A percentile compares a stretch with the other conserved stretches of the same genome.
phyloP scores from a whole-genome alignment of 2,329 filamentous ascomycete genomes.

The Samsoniella hepiali region DNA sequence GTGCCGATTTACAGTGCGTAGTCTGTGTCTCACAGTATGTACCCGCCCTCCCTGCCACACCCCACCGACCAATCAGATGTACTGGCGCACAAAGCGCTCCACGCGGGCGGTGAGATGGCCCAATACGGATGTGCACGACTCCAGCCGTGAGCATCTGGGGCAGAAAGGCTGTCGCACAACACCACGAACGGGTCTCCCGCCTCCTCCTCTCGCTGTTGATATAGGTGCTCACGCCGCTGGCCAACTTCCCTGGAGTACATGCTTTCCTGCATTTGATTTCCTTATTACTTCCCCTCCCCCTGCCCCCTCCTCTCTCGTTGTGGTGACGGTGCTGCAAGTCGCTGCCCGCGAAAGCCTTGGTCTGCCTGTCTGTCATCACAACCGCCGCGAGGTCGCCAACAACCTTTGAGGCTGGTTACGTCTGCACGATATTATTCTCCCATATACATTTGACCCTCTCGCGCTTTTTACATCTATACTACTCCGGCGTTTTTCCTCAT shows the following conservation, averaged over 20 bases:
- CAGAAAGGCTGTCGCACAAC: constrained; percentile 20
- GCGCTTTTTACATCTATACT: not conserved
- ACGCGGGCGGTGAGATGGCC: constrained; percentile 21
- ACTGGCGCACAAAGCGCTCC: constrained; percentile 1
- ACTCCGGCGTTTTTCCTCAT: not conserved
- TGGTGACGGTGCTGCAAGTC: not conserved
- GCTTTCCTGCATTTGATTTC: not conserved
- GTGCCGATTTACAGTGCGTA: not conserved
- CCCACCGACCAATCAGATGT: constrained; percentile 16
- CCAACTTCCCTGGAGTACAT: not conserved
- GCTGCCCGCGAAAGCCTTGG: not conserved
- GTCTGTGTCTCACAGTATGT: not conserved
- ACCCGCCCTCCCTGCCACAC: not conserved
- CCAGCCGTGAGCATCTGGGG: constrained; percentile 15
- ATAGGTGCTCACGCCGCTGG: not conserved
- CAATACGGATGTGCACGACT: constrained; percentile 13
- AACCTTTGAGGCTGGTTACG: not conserved
- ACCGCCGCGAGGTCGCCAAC: not conserved
- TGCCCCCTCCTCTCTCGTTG: not conserved
- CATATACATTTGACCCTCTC: not conserved
- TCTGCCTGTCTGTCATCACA: not conserved
- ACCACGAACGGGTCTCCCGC: constrained; percentile 5
- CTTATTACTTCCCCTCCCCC: not conserved
- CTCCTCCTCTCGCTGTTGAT: constrained; percentile 11
- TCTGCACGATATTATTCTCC: not conserved